Base-by-base conservation (phyloP, 441 rosid species). In the Pelargonium myrrhifolium region DNA sequence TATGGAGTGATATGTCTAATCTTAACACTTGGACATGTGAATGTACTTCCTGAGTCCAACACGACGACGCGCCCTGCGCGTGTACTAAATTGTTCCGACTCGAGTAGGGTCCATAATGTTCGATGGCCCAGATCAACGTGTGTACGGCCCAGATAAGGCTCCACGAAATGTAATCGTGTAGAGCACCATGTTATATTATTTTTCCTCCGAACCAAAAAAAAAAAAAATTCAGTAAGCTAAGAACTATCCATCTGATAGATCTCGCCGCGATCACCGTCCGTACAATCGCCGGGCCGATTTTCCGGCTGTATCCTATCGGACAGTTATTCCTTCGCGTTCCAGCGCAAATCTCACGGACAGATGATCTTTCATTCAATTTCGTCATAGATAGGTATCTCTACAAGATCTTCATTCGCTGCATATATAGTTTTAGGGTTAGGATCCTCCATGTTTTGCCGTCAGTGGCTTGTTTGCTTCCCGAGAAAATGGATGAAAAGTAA, bases 201-300 rank as follows among this genome's bases (percentile, higher is more conserved):
- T 56, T 49, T 61, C 10, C 43, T 59, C 26, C 35, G 49, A 39
- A 72, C 21, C 42, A 9, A 26, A 67, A 47, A 28, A n/a, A 3
- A 72, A 53, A 75, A 65, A n/a, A n/a, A n/a, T 5, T 37, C 59
- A 47, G 18, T 51, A n/a, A 37, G 22, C 49, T 24, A n/a, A 47
- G 28, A 53, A 18, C 39, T 1, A 37, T 9, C 4, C 8, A 6
- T 35, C 28, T 66, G 10, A 22, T 21, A 66, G 83, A 80, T 82
- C 84, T 75, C 76, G 72, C 71, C 59, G 63, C 73, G 65, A 76
- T 60, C 71, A 4, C 10, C 17, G 58, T 65, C 73, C 72, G 65
- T 68, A 68, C 80, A 20, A 65, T 72, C 73, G 64, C 69, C 71
- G 83, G 78, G 5, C 71, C 3, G 15, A 3, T 20, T 60, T 45